A percentile compares a stretch with the other conserved stretches of the same genome.
phyloP scores from a whole-genome alignment of 768 basidiomycete species.

The Boletellus emodensis region DNA sequence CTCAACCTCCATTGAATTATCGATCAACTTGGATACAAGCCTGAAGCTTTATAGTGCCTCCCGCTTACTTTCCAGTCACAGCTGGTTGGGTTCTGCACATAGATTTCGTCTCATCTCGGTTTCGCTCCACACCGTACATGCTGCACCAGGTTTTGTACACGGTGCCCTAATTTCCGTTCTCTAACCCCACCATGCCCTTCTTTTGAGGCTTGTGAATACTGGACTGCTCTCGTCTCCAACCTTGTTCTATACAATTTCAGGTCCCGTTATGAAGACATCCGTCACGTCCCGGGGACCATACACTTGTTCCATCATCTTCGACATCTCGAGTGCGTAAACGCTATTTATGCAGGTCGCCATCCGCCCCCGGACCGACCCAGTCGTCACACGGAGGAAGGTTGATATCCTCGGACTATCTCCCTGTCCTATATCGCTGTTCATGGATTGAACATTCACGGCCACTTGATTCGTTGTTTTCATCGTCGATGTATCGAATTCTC shows the following conservation, averaged over 20 bases:
- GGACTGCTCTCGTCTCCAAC: conserved; percentile 26
- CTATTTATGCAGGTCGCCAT: conserved; percentile 28
- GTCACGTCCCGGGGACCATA: conserved; percentile 52
- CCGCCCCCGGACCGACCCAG: conserved; percentile 19
- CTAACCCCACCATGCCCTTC: conserved; percentile 34
- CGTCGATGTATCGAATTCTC: conserved; percentile 32
- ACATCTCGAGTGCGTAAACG: conserved; percentile 29
- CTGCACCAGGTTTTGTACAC: conserved; percentile 30
- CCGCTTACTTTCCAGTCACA: neutral
- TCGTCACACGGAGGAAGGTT: conserved; percentile 23
- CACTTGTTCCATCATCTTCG: conserved; percentile 27
- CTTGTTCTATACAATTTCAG: conserved; percentile 23
- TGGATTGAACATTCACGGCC: conserved; percentile 34
- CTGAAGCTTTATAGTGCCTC: conserved; percentile 26
- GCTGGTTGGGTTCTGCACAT: conserved; percentile 13
- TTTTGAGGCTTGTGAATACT: conserved; percentile 36
- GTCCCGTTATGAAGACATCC: conserved; percentile 50
- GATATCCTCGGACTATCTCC: conserved; percentile 32
- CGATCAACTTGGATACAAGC: conserved; percentile 50
- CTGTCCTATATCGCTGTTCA: conserved; percentile 32
- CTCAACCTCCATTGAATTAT: conserved; percentile 41
- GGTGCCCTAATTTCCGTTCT: conserved; percentile 39
- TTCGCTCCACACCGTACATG: conserved; percentile 26
- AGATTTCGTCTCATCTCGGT: conserved; percentile 27
- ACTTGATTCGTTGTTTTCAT: conserved; percentile 26